phyloP scores from a whole-genome alignment of 2,329 filamentous ascomycete species.

The Atkinsonella hypoxylon region DNA sequence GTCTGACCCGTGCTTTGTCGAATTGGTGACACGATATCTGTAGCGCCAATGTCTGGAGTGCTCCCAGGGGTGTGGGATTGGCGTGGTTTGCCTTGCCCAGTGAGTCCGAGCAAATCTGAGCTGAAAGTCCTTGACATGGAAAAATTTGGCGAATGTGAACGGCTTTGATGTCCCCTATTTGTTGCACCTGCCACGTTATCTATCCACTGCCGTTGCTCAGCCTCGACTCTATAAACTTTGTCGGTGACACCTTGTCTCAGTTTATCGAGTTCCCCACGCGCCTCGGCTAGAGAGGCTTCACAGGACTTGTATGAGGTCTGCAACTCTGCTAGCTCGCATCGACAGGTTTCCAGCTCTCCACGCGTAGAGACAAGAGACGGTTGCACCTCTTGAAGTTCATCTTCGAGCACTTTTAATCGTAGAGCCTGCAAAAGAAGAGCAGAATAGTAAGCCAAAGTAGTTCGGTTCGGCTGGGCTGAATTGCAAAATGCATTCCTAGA shows the following conservation, averaged over 20 bases:
- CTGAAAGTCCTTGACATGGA: constrained; percentile 40
- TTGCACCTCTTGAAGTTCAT: constrained; percentile 64
- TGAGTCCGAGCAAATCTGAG: constrained; percentile 38
- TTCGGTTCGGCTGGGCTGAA: background rate
- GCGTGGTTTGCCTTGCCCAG: constrained; percentile 24
- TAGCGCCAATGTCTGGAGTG: constrained; percentile 27
- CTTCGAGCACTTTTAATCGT: constrained; percentile 57
- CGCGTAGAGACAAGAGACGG: constrained; percentile 53
- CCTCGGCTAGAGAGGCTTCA: constrained; percentile 50
- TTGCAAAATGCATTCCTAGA: constrained; percentile 7
- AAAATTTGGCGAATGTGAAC: constrained; percentile 43
- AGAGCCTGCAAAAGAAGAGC: constrained; percentile 35
- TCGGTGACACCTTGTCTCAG: constrained; percentile 23
- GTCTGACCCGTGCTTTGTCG: constrained; percentile 41
- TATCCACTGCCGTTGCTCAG: constrained; percentile 36
- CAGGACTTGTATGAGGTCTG: constrained; percentile 53
- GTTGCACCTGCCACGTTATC: constrained; percentile 34
- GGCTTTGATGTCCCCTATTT: constrained; percentile 32
- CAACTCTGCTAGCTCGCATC: constrained; percentile 47
- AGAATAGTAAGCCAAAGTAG: background rate
- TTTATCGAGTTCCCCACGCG: constrained; percentile 37
- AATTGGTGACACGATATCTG: constrained; percentile 26
- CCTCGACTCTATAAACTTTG: constrained; percentile 23
- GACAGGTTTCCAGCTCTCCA: constrained; percentile 49
- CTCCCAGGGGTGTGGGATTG: constrained; percentile 33